These are phyloP conservation scores for Avena eriantha DNA, from an alignment of 176 grass and related monocot species.

Conservation along the genomic window DNA sequence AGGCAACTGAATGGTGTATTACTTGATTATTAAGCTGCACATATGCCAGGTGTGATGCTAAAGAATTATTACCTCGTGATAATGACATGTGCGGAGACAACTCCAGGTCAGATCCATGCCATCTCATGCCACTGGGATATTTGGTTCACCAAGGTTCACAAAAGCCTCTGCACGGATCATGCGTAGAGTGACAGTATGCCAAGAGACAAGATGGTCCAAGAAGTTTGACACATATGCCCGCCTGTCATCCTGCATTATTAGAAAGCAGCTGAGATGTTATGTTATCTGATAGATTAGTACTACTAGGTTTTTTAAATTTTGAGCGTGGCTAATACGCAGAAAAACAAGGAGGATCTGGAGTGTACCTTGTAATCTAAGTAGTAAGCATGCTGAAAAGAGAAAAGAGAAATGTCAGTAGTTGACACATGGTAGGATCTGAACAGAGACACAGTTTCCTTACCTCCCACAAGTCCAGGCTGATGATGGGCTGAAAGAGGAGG, in stretches of 20 bases:
- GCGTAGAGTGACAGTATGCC: conserved; percentile 76
- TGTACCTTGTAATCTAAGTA: conserved; percentile 94
- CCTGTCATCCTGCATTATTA: conserved; percentile 71
- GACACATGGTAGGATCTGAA: conserved; percentile 17
- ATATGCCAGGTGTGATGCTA: conserved; percentile 12
- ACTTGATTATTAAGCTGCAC: conserved; percentile 21
- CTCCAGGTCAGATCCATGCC: background rate
- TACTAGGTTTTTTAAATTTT: background rate
- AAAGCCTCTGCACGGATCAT: conserved; percentile 94
- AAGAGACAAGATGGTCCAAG: conserved; percentile 85
- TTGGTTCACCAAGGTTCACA: conserved; percentile 95
- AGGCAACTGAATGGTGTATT: background rate
- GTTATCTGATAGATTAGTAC: background rate
- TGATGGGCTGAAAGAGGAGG: conserved; percentile 74
- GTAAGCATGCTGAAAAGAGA: conserved; percentile 81
- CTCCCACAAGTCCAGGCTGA: conserved; percentile 96
- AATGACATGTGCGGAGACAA: background rate
- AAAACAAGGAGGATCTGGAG: background rate
- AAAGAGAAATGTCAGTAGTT: conserved; percentile 49
- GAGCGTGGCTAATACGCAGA: background rate
- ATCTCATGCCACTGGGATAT: conserved; percentile 69
- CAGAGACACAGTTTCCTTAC: conserved; percentile 48
- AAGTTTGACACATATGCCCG: conserved; percentile 72
- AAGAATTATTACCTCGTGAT: conserved; percentile 36
- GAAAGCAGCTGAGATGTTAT: background rate